Evolutionary conservation across 2,329 filamentous ascomycete species (phyloP).

Genomic region (Sporothrix mexicana): DNA sequence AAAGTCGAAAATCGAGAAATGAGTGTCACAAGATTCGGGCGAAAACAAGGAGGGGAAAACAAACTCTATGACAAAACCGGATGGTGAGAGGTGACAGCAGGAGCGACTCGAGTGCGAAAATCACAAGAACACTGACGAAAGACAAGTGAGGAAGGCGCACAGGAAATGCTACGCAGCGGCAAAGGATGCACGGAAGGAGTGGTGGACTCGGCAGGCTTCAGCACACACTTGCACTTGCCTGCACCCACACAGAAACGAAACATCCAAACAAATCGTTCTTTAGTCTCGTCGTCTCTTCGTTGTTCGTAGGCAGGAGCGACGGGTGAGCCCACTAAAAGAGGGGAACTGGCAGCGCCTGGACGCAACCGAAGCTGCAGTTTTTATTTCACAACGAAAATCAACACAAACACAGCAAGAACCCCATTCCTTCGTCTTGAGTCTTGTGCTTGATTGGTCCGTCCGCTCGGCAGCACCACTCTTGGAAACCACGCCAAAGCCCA

Average conservation of each 20-base stretch:
- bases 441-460: conserved; percentile 20
- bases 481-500: conserved; percentile 19
- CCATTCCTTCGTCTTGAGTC: neutral
- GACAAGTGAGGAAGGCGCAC: conserved; percentile 17
- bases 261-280: neutral
- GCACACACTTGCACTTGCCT: conserved; percentile 11
- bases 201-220: conserved; percentile 22
- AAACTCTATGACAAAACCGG: neutral
- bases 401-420: conserved; percentile 10
- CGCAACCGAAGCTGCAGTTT: neutral
- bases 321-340: conserved; percentile 26
- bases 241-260: neutral
- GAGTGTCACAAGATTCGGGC: neutral
- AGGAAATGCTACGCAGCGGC: conserved; percentile 2
- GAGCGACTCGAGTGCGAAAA: conserved; percentile 9
- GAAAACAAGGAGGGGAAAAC: neutral
- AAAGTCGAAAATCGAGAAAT: neutral
- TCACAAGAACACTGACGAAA: conserved; percentile 12
- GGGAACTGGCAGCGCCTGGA: conserved; percentile 22
- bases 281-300: neutral
- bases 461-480: neutral
- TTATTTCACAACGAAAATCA: conserved; percentile 10
- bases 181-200: conserved; percentile 26
- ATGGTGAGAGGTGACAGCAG: conserved; percentile 7
- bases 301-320: conserved; percentile 7